These are phyloP conservation scores for Pichia nanzhaoensis DNA, from an alignment of 805 yeast species.

Conservation along the genomic window DNA sequence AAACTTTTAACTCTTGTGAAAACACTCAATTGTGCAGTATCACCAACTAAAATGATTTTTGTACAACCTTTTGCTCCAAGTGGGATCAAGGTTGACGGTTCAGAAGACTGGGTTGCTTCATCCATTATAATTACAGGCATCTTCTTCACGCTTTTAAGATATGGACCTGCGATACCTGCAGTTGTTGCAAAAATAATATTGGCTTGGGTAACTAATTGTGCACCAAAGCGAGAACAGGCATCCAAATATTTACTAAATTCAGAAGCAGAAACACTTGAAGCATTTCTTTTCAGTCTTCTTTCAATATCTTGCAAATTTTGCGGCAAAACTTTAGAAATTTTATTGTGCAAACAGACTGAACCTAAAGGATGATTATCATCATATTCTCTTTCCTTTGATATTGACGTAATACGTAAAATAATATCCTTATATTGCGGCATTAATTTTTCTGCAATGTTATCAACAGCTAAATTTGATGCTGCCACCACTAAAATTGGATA, in stretches of 20 bases:
- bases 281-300: constrained; percentile 38
- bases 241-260: constrained; percentile 45
- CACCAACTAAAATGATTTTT: constrained; percentile 69
- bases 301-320: constrained; percentile 36
- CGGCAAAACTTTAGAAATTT: constrained; percentile 45
- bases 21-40: constrained; percentile 67
- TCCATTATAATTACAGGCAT: constrained; percentile 68
- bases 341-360: constrained; percentile 58
- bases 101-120: constrained; percentile 73
- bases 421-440: constrained; percentile 42
- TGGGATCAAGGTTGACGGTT: constrained; percentile 65
- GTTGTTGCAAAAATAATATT: constrained; percentile 68
- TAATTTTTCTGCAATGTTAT: constrained; percentile 67
- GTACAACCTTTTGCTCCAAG: constrained; percentile 61
- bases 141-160: constrained; percentile 43
- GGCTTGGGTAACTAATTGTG: constrained; percentile 50
- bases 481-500: constrained; percentile 69
- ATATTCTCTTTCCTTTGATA: constrained; percentile 57
- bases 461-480: constrained; percentile 70
- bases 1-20: constrained; percentile 63
- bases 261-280: constrained; percentile 33
- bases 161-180: constrained; percentile 64
- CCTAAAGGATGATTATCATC: constrained; percentile 46
- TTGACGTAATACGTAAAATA: constrained; percentile 52
- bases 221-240: constrained; percentile 17